Evolutionary conservation across 306 rosid species (phyloP), one percentile per base, ranked within the genome.

Genomic region (Lathyrus tuberosus): DNA sequence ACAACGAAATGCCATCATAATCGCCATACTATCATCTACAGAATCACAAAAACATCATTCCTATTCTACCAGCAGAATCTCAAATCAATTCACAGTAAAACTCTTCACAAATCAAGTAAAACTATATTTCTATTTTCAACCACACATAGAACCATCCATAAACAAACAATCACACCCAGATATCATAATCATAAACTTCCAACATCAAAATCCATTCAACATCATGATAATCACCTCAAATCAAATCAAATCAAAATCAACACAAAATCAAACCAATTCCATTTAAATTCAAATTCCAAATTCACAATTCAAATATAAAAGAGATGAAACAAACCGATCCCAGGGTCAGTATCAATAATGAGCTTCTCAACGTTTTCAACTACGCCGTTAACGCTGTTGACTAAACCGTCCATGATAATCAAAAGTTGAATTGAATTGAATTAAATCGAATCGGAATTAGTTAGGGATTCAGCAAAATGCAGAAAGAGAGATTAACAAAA

Each of bases 291-390:
- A 26, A 24, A 24, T 24, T 7, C 6, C 28, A 17, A 48, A 12
- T 60, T 31, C 14, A 18, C 11, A 28, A 54, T 11, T 44, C 6
- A 57, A 41, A 26, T 65, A 15, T 3, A 30, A 5, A 5, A 8
- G 14, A 64, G 26, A 0, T 48, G 74, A 44, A 82, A 77, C 83
- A 78, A 71, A 88, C 98, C 98, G 69, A 94, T 94, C 72, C 98
- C 99, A 20, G 99, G 99, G 80, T 94, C 99, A 33, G 99, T 94
- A 62, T 94, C 99, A 57, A 94, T 90, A 51, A 94, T 84, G 84
- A 94, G 86, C 86, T 90, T 94, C 46, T 85, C 81, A 17, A 76
- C 42, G 49, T 54, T 67, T 62, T 7, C 76, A 47, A 20, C 24
- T 49, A 59, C 66, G 42, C 77, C 88, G 59, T 80, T 13, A 43